Evolutionary conservation across 441 rosid species (phyloP).

Genomic region (Metrosideros polymorpha): DNA sequence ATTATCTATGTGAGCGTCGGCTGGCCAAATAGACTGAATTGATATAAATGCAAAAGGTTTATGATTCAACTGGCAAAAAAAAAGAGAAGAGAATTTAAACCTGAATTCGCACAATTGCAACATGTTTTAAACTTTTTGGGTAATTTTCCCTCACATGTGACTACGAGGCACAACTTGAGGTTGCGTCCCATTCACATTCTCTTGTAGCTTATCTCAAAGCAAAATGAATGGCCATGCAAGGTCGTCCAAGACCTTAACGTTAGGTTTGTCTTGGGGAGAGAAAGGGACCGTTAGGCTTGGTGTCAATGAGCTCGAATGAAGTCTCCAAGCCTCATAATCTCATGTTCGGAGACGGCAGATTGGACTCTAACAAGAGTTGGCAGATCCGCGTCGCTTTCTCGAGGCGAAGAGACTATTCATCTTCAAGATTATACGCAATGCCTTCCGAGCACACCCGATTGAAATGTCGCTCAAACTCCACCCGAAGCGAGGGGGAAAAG

Average conservation of each 20-base stretch:
- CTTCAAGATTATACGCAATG: neutral
- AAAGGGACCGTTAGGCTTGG: neutral
- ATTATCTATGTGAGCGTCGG: no score
- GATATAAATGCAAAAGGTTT: no score
- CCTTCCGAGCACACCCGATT: neutral
- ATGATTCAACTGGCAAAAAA: no score
- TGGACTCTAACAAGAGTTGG: neutral
- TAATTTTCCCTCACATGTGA: no score
- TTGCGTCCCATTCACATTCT: neutral
- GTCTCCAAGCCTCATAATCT: neutral
- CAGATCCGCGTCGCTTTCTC: neutral
- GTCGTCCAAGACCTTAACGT: neutral
- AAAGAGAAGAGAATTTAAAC: no score
- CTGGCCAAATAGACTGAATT: no score
- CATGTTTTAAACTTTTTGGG: no score
- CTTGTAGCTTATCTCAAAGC: neutral
- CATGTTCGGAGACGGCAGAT: neutral
- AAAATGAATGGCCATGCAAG: neutral
- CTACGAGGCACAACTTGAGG: neutral
- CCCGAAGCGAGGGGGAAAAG: neutral
- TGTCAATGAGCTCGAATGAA: neutral
- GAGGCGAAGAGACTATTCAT: neutral
- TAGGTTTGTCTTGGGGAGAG: neutral
- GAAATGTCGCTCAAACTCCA: neutral
- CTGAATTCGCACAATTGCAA: no score